phyloP scores from a whole-genome alignment of 1,284 basidiomycete genomes.

The Calocybe gambosa region DNA sequence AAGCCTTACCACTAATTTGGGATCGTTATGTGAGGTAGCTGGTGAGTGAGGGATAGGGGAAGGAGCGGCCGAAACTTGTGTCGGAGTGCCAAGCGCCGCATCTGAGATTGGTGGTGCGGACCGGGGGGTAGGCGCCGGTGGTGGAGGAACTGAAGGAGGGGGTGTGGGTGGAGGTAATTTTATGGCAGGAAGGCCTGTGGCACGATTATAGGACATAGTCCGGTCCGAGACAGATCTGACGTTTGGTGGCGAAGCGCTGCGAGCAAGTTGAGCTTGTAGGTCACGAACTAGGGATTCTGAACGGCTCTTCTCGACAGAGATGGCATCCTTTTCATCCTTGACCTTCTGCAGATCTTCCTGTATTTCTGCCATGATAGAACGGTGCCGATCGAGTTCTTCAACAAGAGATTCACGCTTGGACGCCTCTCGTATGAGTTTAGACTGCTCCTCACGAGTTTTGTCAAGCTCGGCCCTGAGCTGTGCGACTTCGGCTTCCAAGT shows the following conservation, averaged over 20 bases:
- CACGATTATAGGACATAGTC: constrained; percentile 46
- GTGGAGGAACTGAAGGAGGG: constrained; percentile 83
- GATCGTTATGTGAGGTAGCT: constrained; percentile 39
- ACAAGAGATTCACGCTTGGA: constrained; percentile 68
- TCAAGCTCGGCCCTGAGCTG: constrained; percentile 57
- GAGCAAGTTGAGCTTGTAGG: constrained; percentile 67
- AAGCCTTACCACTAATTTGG: constrained; percentile 52
- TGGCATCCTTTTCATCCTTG: constrained; percentile 74
- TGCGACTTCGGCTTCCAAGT: constrained; percentile 47
- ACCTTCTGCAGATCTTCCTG: constrained; percentile 70
- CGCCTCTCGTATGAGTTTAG: constrained; percentile 60
- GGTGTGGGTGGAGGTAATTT: constrained; percentile 87
- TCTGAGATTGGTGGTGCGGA: constrained; percentile 38
- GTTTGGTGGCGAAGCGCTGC: constrained; percentile 48
- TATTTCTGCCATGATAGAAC: constrained; percentile 65
- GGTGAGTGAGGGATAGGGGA: constrained; percentile 62
- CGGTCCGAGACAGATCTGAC: constrained; percentile 49
- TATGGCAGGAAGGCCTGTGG: constrained; percentile 52
- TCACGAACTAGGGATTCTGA: constrained; percentile 67
- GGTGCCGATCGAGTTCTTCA: constrained; percentile 71
- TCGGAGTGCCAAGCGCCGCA: constrained; percentile 43
- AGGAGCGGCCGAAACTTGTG: constrained; percentile 42
- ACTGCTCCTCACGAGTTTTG: constrained; percentile 50
- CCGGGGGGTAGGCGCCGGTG: constrained; percentile 73
- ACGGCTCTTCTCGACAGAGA: constrained; percentile 65